Conservation (phyloP, 176 grass and related monocot genomes). For the Musa acuminata region DNA sequence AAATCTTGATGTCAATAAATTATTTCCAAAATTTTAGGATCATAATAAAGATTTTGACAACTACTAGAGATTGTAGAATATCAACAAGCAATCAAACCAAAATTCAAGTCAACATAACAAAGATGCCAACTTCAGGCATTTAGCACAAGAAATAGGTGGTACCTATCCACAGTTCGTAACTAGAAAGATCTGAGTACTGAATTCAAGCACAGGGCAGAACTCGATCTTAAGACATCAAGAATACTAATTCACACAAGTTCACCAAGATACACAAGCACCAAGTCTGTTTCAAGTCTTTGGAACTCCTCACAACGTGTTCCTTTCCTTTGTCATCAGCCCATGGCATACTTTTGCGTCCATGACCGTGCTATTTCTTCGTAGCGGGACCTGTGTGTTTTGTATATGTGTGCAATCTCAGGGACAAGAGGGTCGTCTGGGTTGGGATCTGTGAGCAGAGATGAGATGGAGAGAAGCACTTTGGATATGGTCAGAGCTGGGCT, state of each 20-base stretch:
- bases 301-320: neutral
- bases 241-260: neutral
- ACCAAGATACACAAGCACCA: neutral
- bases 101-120: too few species aligned
- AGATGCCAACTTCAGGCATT: too few species aligned
- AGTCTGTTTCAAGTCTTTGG: neutral
- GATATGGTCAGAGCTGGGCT: conserved; percentile 36
- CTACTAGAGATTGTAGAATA: too few species aligned
- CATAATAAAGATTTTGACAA: too few species aligned
- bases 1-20: too few species aligned
- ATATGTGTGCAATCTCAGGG: conserved; percentile 33
- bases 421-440: conserved; percentile 32
- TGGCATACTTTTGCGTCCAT: conserved; percentile 38
- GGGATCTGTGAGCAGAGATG: conserved; percentile 25
- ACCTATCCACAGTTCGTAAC: neutral
- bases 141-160: too few species aligned
- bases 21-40: too few species aligned
- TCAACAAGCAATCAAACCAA: too few species aligned
- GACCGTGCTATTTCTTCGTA: conserved; percentile 29
- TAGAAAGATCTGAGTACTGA: neutral
- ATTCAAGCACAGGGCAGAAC: neutral
- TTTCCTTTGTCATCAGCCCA: neutral
- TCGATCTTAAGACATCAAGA: neutral
- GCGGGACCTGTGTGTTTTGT: conserved; percentile 24
- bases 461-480: conserved; percentile 31